Evolutionary conservation across 2,329 filamentous ascomycete genomes (phyloP).

Genomic region (Botrytis byssoidea): DNA sequence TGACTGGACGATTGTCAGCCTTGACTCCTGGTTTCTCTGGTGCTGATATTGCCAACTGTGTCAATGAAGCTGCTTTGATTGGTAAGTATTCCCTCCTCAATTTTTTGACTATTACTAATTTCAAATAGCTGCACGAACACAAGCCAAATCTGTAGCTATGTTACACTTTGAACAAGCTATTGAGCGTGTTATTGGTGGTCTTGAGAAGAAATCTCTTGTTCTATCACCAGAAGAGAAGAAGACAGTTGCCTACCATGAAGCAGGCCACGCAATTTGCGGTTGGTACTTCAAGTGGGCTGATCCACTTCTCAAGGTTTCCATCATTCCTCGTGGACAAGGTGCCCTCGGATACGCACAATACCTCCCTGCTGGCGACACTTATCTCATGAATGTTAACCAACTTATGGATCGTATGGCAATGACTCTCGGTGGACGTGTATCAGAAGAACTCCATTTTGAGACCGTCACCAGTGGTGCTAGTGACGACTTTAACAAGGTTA

Average conservation of each 20-base stretch:
- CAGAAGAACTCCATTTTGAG: conserved; percentile 94
- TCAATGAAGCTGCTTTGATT: conserved; percentile 95
- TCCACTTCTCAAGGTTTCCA: conserved; percentile 95
- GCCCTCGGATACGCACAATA: conserved; percentile 96
- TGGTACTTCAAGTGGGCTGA: conserved; percentile 98
- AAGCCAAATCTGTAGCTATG: conserved; percentile 80
- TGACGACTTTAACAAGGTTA: conserved; percentile 98
- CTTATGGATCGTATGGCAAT: conserved; percentile 99
- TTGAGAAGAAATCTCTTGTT: conserved; percentile 96
- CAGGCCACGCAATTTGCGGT: conserved; percentile 95
- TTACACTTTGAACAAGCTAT: conserved; percentile 95
- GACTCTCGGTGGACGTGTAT: conserved; percentile 93
- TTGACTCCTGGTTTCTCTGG: conserved; percentile 95
- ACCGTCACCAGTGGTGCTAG: conserved; percentile 93
- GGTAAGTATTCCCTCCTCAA: conserved; percentile 56
- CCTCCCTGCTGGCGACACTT: conserved; percentile 85
- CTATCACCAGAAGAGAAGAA: conserved; percentile 91
- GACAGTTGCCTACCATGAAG: conserved; percentile 96
- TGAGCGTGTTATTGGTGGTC: conserved; percentile 91
- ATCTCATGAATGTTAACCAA: conserved; percentile 93
- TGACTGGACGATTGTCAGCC: conserved; percentile 85
- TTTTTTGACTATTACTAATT: conserved; percentile 38
- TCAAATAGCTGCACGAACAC: conserved; percentile 71
- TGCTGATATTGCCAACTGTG: conserved; percentile 97
- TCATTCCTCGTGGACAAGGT: conserved; percentile 93